A percentile compares a stretch with the other conserved stretches of the same genome.
These are phyloP conservation scores for Leccinum disarticulatum DNA, from an alignment of 768 basidiomycete species.

Conservation along the genomic window DNA sequence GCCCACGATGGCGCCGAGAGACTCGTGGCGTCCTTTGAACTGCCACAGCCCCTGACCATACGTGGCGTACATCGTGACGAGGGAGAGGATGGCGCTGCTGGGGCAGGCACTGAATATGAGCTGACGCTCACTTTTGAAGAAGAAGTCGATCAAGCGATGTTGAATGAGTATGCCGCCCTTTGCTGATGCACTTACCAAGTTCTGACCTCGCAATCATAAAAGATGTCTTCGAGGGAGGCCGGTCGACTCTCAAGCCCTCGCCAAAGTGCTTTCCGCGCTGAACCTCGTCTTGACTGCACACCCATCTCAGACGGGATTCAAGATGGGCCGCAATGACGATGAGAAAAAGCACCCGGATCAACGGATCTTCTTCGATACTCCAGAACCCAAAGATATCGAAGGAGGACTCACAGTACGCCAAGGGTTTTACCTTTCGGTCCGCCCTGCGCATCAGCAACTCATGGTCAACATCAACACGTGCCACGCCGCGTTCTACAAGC, in stretches of 20 bases:
- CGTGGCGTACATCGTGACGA: slow-evolving; percentile 39
- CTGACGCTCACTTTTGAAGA: slow-evolving; percentile 41
- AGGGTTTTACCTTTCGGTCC: slow-evolving; percentile 45
- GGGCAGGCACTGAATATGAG: slow-evolving; percentile 35
- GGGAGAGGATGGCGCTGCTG: slow-evolving; percentile 29
- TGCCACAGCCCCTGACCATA: slow-evolving; percentile 44
- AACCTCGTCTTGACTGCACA: slow-evolving; percentile 47
- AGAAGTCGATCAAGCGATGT: slow-evolving; percentile 33
- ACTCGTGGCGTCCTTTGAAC: slow-evolving; percentile 38
- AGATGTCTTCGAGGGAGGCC: slow-evolving; percentile 60
- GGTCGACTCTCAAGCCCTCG: slow-evolving; percentile 55
- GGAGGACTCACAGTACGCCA: slow-evolving; percentile 58
- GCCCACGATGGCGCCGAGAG: slow-evolving; percentile 48
- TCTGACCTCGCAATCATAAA: slow-evolving; percentile 1
- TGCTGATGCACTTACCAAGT: slow-evolving; percentile 27
- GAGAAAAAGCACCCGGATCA: slow-evolving; percentile 30
- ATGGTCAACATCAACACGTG: slow-evolving; percentile 56
- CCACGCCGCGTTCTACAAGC: slow-evolving; percentile 47
- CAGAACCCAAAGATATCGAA: slow-evolving; percentile 37
- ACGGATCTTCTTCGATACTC: slow-evolving; percentile 41
- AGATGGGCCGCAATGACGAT: slow-evolving; percentile 47
- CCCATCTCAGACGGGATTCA: slow-evolving; percentile 40
- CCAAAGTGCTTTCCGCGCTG: slow-evolving; percentile 47
- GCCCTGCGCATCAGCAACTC: slow-evolving; percentile 42
- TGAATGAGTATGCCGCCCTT: slow-evolving; percentile 3